phyloP scores from a whole-genome alignment of 257 asterid species.

The Thymus mandschuricus region DNA sequence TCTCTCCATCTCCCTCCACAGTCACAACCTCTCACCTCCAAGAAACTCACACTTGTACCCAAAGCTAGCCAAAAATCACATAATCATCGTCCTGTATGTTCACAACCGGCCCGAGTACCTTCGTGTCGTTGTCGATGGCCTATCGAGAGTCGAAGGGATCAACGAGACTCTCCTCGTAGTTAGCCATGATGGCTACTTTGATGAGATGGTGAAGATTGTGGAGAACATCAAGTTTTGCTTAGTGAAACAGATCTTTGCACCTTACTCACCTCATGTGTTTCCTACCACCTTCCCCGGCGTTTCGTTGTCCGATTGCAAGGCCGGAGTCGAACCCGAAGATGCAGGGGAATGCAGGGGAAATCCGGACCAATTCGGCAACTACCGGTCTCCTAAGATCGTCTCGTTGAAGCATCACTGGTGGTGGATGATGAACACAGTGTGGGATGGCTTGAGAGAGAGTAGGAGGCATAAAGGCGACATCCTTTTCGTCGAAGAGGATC shows the following conservation, averaged over 20 bases:
- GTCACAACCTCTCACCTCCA: slow-evolving; percentile 69
- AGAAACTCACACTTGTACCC: slow-evolving; percentile 74
- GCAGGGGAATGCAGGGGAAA: slow-evolving; percentile 60
- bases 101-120: slow-evolving; percentile 96
- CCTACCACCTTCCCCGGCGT: slow-evolving; percentile 60
- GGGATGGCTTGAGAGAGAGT: slow-evolving; percentile 92
- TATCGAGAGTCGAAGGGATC: slow-evolving; percentile 70
- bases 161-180: slow-evolving; percentile 77
- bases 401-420: slow-evolving; percentile 99
- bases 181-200: slow-evolving; percentile 89
- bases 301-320: slow-evolving; percentile 69
- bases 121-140: slow-evolving; percentile 63
- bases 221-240: slow-evolving; percentile 72
- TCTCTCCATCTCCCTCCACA: slow-evolving; percentile 58
- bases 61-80: slow-evolving; percentile 53
- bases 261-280: slow-evolving; percentile 81
- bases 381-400: slow-evolving; percentile 81
- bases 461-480: slow-evolving; percentile 64
- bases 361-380: slow-evolving; percentile 87
- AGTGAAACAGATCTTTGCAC: slow-evolving; percentile 90
- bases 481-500: slow-evolving; percentile 95
- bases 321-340: slow-evolving; percentile 52
- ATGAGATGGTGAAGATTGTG: slow-evolving; percentile 73
- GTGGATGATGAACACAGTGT: slow-evolving; percentile 99
- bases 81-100: slow-evolving; percentile 82